A percentile compares a stretch with the other conserved stretches of the same genome.
These are phyloP conservation scores for Wickerhamomyces sp. DNA, from an alignment of 1,139 yeast genomes.

Conservation along the genomic window DNA sequence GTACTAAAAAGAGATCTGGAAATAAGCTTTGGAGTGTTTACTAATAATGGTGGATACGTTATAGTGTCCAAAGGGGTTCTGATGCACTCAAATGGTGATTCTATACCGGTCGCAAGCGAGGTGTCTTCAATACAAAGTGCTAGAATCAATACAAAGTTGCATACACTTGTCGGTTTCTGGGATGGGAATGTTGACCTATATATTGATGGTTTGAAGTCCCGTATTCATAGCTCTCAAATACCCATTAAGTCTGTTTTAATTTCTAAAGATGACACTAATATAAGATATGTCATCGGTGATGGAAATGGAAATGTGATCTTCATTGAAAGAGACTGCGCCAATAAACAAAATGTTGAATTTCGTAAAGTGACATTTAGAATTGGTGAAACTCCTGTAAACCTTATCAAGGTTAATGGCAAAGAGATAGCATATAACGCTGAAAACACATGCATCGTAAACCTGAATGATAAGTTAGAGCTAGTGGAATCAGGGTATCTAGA, in stretches of 20 bases:
- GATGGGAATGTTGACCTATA: constrained; percentile 14
- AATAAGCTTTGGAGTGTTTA: constrained; percentile 6
- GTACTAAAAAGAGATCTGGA: background rate
- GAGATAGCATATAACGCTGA: constrained; percentile 18
- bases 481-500: constrained; percentile 16
- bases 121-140: constrained; percentile 11
- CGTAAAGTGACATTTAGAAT: constrained; percentile 5
- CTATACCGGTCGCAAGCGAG: constrained; percentile 8
- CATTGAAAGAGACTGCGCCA: background rate
- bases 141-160: constrained; percentile 1
- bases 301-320: constrained; percentile 18
- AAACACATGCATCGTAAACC: constrained; percentile 8
- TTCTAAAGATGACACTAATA: constrained; percentile 3
- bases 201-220: constrained; percentile 5
- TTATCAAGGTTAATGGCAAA: constrained; percentile 6
- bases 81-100: background rate
- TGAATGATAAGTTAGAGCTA: constrained; percentile 5
- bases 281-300: constrained; percentile 17
- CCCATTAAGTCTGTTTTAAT: constrained; percentile 17
- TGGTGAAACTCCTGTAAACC: constrained; percentile 22
- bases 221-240: constrained; percentile 5
- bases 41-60: background rate
- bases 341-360: background rate
- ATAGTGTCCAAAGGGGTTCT: constrained; percentile 4
- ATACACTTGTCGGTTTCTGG: constrained; percentile 21